Evolutionary conservation across 768 basidiomycete genomes (phyloP), one percentile per base, ranked within the genome.

Genomic region (Mycena sanguinolenta): DNA sequence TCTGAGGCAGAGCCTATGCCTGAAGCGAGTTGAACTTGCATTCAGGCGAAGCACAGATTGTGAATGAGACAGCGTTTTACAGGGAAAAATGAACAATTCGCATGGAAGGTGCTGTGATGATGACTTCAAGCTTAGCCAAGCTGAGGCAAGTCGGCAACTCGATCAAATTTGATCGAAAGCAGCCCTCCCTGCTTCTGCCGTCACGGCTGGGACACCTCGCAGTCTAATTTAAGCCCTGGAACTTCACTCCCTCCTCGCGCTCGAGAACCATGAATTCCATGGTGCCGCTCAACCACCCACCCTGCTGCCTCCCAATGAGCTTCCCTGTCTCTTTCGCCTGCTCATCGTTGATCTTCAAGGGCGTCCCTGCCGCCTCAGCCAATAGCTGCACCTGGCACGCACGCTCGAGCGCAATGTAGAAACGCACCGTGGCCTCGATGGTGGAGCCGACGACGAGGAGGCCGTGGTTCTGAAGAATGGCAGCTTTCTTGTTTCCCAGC

Each of bases 331-430:
- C 70, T 12, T 61, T 55, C 3, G 81, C 82, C 53, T 80, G 77
- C 63, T 76, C 79, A 8, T 66, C 69, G 61, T 73, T 60, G 53
- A 82, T 78, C 53, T 73, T 69, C 39, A 78, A 66, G 0, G 81
- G 77, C 34, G 65, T 62, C 4, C 82, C 81, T 3, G 85, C 85
- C 14, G 84, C 80, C 42, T 84, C 83, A 17, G 82, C 83, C 63
- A 87, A 75, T 7, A 88, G 79, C 72, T 85, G 84, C 34, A 84
- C 84, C 62, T 86, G 82, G 74, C 87, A 88, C 10, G 82, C 79
- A 50, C 82, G 81, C 72, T 88, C 87, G 54, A 85, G 75, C 23
- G 82, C 77, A 30, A 79, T 80, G 71, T 84, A 85, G 63, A 84
- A 81, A 73, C 81, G 78, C 14, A 84, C 79, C 25, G 84, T 82